Percentiles rank a stretch among this genome's conserved stretches.
Conservation (phyloP, 2,329 filamentous ascomycete genomes). For the Acrocalymma vagum region DNA sequence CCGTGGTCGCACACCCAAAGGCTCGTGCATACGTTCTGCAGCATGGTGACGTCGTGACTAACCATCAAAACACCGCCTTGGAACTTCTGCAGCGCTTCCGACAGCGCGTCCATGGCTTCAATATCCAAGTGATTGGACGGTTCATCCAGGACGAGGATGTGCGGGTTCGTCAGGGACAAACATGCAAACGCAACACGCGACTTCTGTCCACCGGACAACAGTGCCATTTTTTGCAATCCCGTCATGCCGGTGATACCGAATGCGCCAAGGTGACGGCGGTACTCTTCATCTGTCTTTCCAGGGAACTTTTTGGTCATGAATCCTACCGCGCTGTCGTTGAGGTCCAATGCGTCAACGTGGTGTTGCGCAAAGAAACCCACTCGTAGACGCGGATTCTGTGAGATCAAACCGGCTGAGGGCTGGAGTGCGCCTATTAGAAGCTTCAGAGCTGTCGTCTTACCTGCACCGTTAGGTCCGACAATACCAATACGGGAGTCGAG, state of each 20-base stretch:
- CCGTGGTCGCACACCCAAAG: slow-evolving; percentile 97
- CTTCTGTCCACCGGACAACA: slow-evolving; percentile 97
- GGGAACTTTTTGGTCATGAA: slow-evolving; percentile 96
- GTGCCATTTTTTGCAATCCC: slow-evolving; percentile 92
- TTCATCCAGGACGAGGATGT: slow-evolving; percentile 97
- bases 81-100: slow-evolving; percentile 83
- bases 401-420: slow-evolving; percentile 82
- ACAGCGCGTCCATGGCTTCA: slow-evolving; percentile 96
- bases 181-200: slow-evolving; percentile 99
- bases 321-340: slow-evolving; percentile 86
- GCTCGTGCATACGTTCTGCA: slow-evolving; percentile 93
- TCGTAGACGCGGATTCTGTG: slow-evolving; percentile 85
- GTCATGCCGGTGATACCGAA: slow-evolving; percentile 90
- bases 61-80: slow-evolving; percentile 98
- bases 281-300: slow-evolving; percentile 93
- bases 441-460: slow-evolving; percentile 98
- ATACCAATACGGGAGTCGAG: slow-evolving; percentile 98
- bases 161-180: slow-evolving; percentile 88
- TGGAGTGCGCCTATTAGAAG: slow-evolving; percentile 89
- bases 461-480: slow-evolving; percentile 98
- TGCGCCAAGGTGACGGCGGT: slow-evolving; percentile 91
- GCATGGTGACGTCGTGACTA: slow-evolving; percentile 98
- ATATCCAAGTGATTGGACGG: slow-evolving; percentile 99
- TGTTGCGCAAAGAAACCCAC: slow-evolving; percentile 98
- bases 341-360: slow-evolving; percentile 94